A percentile compares a stretch with the other conserved stretches of the same genome.
phyloP scores from a whole-genome alignment of 2,329 filamentous ascomycete species.

The Plectosphaerella cucumerina region DNA sequence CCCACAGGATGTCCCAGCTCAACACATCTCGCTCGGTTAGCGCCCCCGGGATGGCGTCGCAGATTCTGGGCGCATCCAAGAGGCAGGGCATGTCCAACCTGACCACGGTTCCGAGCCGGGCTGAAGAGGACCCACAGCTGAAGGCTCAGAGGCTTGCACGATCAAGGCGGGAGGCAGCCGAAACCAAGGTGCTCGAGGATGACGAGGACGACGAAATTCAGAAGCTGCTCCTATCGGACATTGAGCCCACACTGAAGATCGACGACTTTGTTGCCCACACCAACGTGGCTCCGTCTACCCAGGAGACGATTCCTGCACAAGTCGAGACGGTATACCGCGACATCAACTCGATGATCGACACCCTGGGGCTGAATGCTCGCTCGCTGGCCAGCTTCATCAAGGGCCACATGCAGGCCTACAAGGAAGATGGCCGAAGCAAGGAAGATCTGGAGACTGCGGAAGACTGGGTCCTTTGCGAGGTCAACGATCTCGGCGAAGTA shows the following conservation, averaged over 20 bases:
- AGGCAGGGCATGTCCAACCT: constrained; percentile 27
- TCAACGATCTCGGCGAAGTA: constrained; percentile 62
- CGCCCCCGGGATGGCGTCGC: constrained; percentile 54
- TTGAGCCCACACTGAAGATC: constrained; percentile 57
- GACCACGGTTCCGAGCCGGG: constrained; percentile 34
- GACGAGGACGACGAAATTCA: constrained; percentile 69
- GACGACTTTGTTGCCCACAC: constrained; percentile 65
- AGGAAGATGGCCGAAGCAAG: constrained; percentile 51
- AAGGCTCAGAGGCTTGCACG: constrained; percentile 47
- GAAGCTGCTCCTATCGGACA: constrained; percentile 53
- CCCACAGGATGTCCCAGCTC: constrained; percentile 41
- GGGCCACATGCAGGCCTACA: constrained; percentile 57
- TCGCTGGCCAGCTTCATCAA: constrained; percentile 63
- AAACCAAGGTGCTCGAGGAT: constrained; percentile 55
- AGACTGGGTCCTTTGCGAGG: constrained; percentile 72
- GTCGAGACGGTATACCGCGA: constrained; percentile 70
- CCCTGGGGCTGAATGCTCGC: constrained; percentile 75
- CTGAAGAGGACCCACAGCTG: constrained; percentile 42
- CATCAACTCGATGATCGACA: constrained; percentile 93
- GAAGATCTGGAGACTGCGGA: constrained; percentile 66
- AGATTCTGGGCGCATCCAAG: constrained; percentile 39
- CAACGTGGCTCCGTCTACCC: constrained; percentile 46
- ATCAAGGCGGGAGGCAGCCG: constrained; percentile 52
- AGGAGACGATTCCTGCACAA: constrained; percentile 56
- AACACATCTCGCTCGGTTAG: constrained; percentile 55